phyloP scores from a whole-genome alignment of 2,329 filamentous ascomycete genomes.

The Fusarium nodosum region DNA sequence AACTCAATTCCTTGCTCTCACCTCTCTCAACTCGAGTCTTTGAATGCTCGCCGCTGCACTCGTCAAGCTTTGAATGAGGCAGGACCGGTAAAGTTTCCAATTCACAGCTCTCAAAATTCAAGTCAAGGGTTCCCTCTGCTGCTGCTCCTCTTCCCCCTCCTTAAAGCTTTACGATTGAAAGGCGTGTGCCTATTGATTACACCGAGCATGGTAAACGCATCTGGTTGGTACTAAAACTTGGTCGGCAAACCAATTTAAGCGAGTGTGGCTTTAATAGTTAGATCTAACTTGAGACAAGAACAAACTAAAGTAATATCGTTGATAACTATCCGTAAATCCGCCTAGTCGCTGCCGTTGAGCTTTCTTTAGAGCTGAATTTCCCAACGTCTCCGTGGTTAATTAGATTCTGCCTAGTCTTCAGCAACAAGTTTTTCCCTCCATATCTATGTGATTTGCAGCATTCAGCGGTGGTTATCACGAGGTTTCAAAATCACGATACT shows the following conservation, averaged over 20 bases:
- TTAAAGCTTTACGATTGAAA: background rate
- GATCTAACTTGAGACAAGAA: slow-evolving; percentile 39
- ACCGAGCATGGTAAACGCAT: slow-evolving; percentile 11
- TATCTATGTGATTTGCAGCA: background rate
- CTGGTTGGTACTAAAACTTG: slow-evolving; percentile 1
- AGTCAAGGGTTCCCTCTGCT: background rate
- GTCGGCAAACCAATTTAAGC: slow-evolving; percentile 17
- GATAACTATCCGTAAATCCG: background rate
- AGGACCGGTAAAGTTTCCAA: background rate
- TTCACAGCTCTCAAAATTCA: background rate
- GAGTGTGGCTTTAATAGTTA: slow-evolving; percentile 28
- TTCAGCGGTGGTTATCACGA: background rate
- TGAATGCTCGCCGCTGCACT: slow-evolving; percentile 1
- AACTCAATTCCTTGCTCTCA: slow-evolving; percentile 29
- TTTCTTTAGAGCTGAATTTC: background rate
- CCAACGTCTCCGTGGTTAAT: background rate
- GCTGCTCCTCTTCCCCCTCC: background rate
- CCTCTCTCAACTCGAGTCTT: background rate
- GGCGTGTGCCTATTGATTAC: slow-evolving; percentile 6
- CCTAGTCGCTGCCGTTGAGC: background rate
- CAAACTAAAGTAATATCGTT: background rate
- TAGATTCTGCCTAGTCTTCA: background rate
- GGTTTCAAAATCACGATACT: background rate
- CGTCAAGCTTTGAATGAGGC: slow-evolving; percentile 14
- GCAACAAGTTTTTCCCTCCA: background rate